phyloP scores from a whole-genome alignment of 257 asterid species.

The Ilex aquifolium region DNA sequence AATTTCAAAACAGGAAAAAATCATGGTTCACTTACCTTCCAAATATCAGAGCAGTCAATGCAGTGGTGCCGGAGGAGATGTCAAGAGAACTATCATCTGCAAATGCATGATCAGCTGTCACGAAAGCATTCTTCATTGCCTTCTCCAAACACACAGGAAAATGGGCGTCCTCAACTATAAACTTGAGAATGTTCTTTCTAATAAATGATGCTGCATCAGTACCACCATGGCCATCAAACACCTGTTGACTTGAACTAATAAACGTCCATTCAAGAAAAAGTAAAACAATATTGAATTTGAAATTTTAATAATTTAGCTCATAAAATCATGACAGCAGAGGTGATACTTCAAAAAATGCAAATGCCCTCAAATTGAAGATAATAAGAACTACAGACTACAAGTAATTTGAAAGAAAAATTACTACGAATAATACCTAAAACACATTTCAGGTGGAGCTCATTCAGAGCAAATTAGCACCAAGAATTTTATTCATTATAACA shows the following conservation, averaged over 20 bases:
- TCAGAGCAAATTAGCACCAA: too few species aligned
- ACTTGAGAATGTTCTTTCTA: slow-evolving; percentile 68
- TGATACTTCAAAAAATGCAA: too few species aligned
- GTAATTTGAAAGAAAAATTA: too few species aligned
- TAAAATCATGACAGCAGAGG: not conserved
- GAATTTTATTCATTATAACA: too few species aligned
- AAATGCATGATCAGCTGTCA: slow-evolving; percentile 72
- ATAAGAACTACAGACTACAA: too few species aligned
- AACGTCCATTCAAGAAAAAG: too few species aligned
- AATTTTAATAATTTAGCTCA: too few species aligned
- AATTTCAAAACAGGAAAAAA: not conserved
- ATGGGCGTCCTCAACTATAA: slow-evolving; percentile 59
- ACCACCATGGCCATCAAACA: slow-evolving; percentile 98
- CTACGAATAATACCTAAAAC: too few species aligned
- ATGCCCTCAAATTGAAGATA: too few species aligned
- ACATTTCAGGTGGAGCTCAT: too few species aligned
- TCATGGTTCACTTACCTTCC: slow-evolving; percentile 49
- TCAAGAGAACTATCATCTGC: slow-evolving; percentile 77
- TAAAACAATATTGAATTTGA: too few species aligned
- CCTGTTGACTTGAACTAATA: slow-evolving; percentile 35
- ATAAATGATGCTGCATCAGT: slow-evolving; percentile 77
- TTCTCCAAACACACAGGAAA: slow-evolving; percentile 62
- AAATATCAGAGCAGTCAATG: slow-evolving; percentile 66
- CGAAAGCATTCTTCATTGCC: slow-evolving; percentile 79
- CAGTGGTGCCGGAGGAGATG: slow-evolving; percentile 91